Evolutionary conservation across 345 rosid genomes (phyloP), one percentile per base, ranked within the genome.

Genomic region (Trapa bicornis): DNA sequence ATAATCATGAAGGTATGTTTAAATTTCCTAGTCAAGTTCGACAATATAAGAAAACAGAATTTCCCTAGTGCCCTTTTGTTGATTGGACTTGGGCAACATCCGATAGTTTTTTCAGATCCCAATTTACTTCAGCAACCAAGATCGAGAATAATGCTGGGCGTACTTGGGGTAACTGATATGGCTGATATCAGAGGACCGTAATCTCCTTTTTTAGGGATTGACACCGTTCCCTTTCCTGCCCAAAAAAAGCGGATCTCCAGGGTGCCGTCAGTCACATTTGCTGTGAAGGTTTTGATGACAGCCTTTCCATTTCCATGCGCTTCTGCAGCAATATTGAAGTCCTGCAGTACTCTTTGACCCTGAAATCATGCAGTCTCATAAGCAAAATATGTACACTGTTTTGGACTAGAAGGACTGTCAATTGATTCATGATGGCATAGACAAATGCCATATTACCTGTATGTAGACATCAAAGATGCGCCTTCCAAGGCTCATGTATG

Each of bases 111-210:
- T 41, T 41, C 43, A 41, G 7, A 41, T 41, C 43, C 43, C 43
- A 0, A 41, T 41, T 41, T 41, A 41, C 43, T 3, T 41, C 43
- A 41, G 7, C 43, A 41, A 8, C 43, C 52, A 47, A 47, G 52
- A 47, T 47, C 2, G 52, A 47, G 52, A 47, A 47, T 47, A 15
- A 15, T 47, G 53, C 16, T 47, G 11, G 48, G 16, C 3, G 43
- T 47, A 47, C 53, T 47, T 1, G 53, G 53, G 14, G 53, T 47
- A 12, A 16, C 56, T 15, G 37, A 71, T 15, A 78, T 74, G 7
- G 78, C 78, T 39, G 81, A 78, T 47, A 77, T 70, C 6, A 77
- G 41, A 73, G 80, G 72, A n/a, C 80, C 80, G 48, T 73, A 73
- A 2, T 45, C 65, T 62, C 74, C 72, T 64, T 71, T 66, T 0